Evolutionary conservation across 2,329 filamentous ascomycete genomes (phyloP), one percentile per base, ranked within the genome.

Genomic region (Hymenoscyphus albidus): DNA sequence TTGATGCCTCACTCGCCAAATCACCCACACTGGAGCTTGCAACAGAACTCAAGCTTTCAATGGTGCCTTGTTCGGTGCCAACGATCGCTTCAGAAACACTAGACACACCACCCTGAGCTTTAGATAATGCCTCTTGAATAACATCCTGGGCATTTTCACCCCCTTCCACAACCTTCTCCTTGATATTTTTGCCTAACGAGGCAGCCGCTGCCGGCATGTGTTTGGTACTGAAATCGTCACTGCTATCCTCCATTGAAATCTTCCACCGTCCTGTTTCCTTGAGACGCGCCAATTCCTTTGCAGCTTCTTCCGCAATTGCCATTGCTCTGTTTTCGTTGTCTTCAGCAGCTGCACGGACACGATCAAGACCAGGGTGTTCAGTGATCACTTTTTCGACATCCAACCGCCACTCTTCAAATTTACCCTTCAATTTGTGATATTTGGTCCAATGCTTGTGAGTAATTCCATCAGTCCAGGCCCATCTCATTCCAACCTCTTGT

Each of bases 391-490:
- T 82, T 74, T 92, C 88, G 58, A 99, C 87, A 70, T 96, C 91
- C 42, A 86, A 82, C 63, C 91, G 89, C 93, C 94, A 97, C 72
- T 92, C 87, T 58, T 89, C 88, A 61, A 97, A 91, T 13, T 90
- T 89, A 62, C 85, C 86, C 79, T 91, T 96, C 64, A 99, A 82
- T 65, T 91, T 87, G 76, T 98, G 93, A 74, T 97, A 99, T 76
- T 94, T 95, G 65, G 89, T 87, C 95, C 95, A 99, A 76, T 99
- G 93, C 76, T 96, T 93, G 82, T 99, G 97, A 1, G 94, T 96
- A 67, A 99, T 86, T 39, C 92, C 92, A 64, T 98, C 93, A 79
- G 93, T 95, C 89, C 92, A 96, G 13, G 94, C 93, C 93, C 95
- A 99, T 74, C 75, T 69, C 82, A 90, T 88, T 54, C 89, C 89